A percentile compares a stretch with the other conserved stretches of the same genome.
These are phyloP conservation scores for Hypoxylon sp. DNA, from an alignment of 2,329 filamentous ascomycete species.

Conservation along the genomic window DNA sequence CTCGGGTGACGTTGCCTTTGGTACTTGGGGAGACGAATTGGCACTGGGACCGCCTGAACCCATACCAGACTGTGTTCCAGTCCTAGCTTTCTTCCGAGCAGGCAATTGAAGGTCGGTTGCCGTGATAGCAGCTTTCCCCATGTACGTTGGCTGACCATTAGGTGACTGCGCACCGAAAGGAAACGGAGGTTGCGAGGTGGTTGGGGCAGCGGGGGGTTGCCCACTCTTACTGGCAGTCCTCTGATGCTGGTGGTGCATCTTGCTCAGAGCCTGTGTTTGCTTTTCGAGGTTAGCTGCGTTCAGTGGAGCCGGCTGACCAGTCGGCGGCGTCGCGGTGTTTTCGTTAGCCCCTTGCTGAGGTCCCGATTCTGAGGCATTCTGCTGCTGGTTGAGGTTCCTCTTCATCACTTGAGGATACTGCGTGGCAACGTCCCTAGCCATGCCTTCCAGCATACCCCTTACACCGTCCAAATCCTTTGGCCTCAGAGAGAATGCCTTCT, in stretches of 20 bases:
- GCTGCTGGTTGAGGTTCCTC: constrained; percentile 53
- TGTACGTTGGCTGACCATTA: constrained; percentile 71
- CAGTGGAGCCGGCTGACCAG: constrained; percentile 56
- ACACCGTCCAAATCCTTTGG: constrained; percentile 66
- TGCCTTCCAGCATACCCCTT: constrained; percentile 64
- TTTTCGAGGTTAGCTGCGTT: constrained; percentile 68
- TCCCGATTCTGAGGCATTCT: constrained; percentile 46
- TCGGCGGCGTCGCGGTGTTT: constrained; percentile 55
- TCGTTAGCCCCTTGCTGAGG: constrained; percentile 49
- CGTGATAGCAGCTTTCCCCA: constrained; percentile 66
- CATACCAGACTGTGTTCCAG: constrained; percentile 57
- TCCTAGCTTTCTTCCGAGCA: constrained; percentile 70
- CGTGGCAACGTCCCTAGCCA: constrained; percentile 64
- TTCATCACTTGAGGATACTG: constrained; percentile 47
- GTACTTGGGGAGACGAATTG: constrained; percentile 65
- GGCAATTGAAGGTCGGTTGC: constrained; percentile 70
- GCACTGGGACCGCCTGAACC: constrained; percentile 59
- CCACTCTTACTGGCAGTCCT: constrained; percentile 63
- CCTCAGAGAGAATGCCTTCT: constrained; percentile 67
- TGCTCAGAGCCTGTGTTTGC: constrained; percentile 64
- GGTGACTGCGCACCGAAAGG: constrained; percentile 70
- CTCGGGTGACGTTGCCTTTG: constrained; percentile 65
- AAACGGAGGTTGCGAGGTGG: constrained; percentile 70
- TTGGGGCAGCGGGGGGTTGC: constrained; percentile 70
- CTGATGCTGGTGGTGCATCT: constrained; percentile 58